Percentiles rank a stretch among this genome's conserved stretches.
Conservation (phyloP, 169 alveolate genomes). For the Nephromyces sp. region DNA sequence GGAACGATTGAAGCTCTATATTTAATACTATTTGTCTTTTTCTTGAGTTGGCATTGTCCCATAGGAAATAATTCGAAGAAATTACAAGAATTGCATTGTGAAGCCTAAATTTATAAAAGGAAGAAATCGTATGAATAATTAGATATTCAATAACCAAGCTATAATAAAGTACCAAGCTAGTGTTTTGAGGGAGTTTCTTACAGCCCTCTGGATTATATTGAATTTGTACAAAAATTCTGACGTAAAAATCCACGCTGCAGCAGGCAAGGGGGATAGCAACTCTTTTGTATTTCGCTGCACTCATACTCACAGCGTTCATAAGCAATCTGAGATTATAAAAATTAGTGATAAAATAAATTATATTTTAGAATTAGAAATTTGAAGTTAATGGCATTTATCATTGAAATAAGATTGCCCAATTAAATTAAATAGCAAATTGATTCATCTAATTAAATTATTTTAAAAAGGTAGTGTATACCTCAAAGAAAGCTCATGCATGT, state of each 20-base stretch:
- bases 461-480: too few species aligned
- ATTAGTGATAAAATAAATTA: background rate
- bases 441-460: too few species aligned
- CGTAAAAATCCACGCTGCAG: conserved; percentile 77
- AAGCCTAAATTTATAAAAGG: background rate
- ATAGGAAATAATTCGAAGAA: background rate
- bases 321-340: conserved; percentile 4
- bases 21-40: conserved; percentile 10
- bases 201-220: conserved; percentile 28
- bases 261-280: conserved; percentile 69
- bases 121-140: background rate
- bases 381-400: too few species aligned
- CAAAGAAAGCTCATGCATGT: conserved; percentile 75
- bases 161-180: conserved; percentile 18
- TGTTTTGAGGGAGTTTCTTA: conserved; percentile 26
- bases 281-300: conserved; percentile 46
- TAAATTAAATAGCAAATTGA: too few species aligned
- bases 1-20: conserved; percentile 15
- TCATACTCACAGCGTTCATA: conserved; percentile 15
- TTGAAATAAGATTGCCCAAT: too few species aligned
- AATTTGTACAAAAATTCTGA: conserved; percentile 50
- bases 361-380: background rate
- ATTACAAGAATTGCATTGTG: background rate
- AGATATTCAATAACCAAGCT: background rate
- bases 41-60: background rate